These are phyloP conservation scores for Leavenworthia alabamica DNA, from an alignment of 345 rosid genomes.

Conservation along the genomic window DNA sequence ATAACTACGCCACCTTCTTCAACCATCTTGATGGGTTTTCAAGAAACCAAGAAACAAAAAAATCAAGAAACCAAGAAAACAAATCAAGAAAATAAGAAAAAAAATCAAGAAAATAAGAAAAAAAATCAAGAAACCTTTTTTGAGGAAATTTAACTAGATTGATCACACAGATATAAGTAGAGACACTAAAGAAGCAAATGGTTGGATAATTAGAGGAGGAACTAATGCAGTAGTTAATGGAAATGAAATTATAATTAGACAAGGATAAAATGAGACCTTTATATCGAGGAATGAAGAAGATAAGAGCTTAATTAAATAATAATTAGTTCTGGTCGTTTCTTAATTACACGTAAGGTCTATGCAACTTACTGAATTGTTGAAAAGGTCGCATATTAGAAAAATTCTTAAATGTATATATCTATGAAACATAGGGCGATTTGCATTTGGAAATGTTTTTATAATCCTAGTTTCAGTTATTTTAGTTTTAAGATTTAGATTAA, in stretches of 20 bases:
- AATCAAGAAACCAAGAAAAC: not conserved
- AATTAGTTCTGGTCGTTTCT: not conserved
- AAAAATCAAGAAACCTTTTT: not conserved
- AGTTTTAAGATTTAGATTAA: not conserved
- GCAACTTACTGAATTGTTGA: slow-evolving; percentile 40
- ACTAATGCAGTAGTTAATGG: slow-evolving; percentile 41
- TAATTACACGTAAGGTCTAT: slow-evolving; percentile 59
- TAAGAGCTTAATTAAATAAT: not conserved
- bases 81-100: slow-evolving; percentile 9
- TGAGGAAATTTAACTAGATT: not conserved
- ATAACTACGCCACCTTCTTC: slow-evolving; percentile 50
- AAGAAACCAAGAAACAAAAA: slow-evolving; percentile 7
- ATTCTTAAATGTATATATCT: slow-evolving; percentile 1
- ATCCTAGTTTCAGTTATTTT: not conserved
- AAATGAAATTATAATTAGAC: slow-evolving; percentile 35
- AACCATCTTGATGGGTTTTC: slow-evolving; percentile 17
- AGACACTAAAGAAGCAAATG: slow-evolving; percentile 10
- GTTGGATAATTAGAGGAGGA: slow-evolving; percentile 20
- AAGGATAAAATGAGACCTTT: slow-evolving; percentile 33
- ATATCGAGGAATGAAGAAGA: slow-evolving; percentile 41
- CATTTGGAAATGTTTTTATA: not conserved
- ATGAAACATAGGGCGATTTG: not conserved
- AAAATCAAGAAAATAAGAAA: slow-evolving; percentile 2
- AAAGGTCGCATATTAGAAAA: slow-evolving; percentile 38
- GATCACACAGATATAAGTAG: slow-evolving; percentile 11